phyloP scores from a whole-genome alignment of 2,329 filamentous ascomycete species.

The Arthroderma sp. region DNA sequence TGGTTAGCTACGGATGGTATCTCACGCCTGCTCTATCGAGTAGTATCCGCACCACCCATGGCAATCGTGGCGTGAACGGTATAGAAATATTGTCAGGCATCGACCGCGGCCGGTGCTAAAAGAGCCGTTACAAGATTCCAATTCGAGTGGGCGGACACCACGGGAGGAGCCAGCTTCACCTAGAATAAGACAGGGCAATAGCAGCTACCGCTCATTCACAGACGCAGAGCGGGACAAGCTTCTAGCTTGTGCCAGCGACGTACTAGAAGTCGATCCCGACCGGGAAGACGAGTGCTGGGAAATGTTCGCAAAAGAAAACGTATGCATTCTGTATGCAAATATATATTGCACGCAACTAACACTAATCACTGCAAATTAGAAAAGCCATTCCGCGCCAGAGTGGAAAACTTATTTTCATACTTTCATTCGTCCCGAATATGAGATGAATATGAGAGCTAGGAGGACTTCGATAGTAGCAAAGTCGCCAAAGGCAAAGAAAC shows the following conservation, averaged over 20 bases:
- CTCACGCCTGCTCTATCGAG: slow-evolving; percentile 1
- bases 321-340: slow-evolving; percentile 3
- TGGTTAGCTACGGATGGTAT: not conserved
- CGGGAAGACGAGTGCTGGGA: slow-evolving; percentile 14
- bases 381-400: slow-evolving; percentile 6
- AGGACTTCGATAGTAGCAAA: not conserved
- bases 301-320: slow-evolving; percentile 12
- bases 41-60: slow-evolving; percentile 34
- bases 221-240: slow-evolving; percentile 13
- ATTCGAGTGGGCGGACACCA: too few species aligned
- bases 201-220: slow-evolving; percentile 9
- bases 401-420: slow-evolving; percentile 9
- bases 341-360: too few species aligned
- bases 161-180: too few species aligned
- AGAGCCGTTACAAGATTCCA: not conserved
- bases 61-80: slow-evolving; percentile 39
- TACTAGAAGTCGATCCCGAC: slow-evolving; percentile 12
- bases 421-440: slow-evolving; percentile 7
- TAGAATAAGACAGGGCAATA: not conserved
- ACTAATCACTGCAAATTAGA: slow-evolving; percentile 1
- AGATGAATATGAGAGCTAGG: not conserved
- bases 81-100: slow-evolving; percentile 27
- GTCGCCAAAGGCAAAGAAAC: not conserved
- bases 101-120: slow-evolving; percentile 22
- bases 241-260: slow-evolving; percentile 13